Base-by-base conservation (phyloP, 352 stramenopile genomes). In the Saprolegnia diclina region DNA sequence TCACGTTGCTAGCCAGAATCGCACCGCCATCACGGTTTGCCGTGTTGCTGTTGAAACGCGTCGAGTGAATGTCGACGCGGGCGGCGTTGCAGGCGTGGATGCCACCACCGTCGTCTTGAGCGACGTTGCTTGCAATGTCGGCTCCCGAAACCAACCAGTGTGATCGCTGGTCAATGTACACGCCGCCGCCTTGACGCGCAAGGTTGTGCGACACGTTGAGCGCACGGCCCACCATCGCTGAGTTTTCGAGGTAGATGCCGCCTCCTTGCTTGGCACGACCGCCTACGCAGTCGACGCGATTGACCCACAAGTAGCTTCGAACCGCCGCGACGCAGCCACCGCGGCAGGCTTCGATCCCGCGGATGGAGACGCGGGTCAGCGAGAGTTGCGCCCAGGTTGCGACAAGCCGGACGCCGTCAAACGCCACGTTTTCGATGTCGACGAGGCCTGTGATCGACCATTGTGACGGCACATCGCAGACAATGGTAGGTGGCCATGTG, bases 1-100 rank as follows among this genome's bases (percentile, higher is more conserved):
- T 62, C 0, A 79, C 32, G 4, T 63, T 74, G 0, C 70, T 63
- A 0, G 57, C 54, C 1, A 64, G 61, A 45, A 89, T 74, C 0
- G 80, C 79, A 29, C 82, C 82, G 9, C 81, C 82, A 35, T 19
- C 46, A 42, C 80, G 40, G 59, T 89, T 76, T 0, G 82, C 82
- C 1, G 46, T 74, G 63, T 90, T 90, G 21, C 62, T 55, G 2
- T 38, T 62, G 44, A 90, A 88, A 14, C 53, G 22, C 0, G 76
- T 81, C 5, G 35, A 57, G 5, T 22, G 54, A 38, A 79, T 74
- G 5, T 16, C 44, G 7, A 81, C 42, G 0, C 22, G 67, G 0
- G 73, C 77, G 18, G 44, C 68, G 70, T 6, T n/a, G 42, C 26
- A 80, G 46, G 29, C 5, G 40, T 72, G 74, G 38, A 85, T 67